Percentiles rank a stretch among this genome's conserved stretches.
These are phyloP conservation scores for Paxillus rubicundulus DNA, from an alignment of 768 basidiomycete genomes.

Conservation along the genomic window DNA sequence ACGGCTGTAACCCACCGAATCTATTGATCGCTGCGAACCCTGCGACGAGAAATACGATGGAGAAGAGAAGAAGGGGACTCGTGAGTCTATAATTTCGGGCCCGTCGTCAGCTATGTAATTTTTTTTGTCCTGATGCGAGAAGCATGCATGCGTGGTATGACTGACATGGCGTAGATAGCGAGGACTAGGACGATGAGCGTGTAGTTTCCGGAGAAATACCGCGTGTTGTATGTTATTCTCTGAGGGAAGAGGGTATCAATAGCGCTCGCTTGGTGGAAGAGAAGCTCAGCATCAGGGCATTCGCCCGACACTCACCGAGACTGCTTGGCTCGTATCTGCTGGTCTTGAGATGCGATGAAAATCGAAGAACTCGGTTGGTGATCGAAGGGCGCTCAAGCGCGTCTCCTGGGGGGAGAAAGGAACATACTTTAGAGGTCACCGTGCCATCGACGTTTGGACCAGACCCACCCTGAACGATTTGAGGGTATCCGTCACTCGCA, in stretches of 20 bases:
- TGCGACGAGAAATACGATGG: conserved; percentile 84
- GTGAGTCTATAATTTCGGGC: conserved; percentile 53
- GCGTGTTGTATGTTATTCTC: conserved; percentile 94
- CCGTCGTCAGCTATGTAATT: no score
- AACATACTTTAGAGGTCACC: background rate
- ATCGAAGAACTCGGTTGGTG: conserved; percentile 81
- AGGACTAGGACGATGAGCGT: conserved; percentile 70
- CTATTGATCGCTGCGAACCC: conserved; percentile 89
- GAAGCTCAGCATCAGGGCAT: background rate
- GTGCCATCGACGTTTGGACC: background rate
- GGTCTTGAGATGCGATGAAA: conserved; percentile 80
- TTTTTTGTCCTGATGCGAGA: no score
- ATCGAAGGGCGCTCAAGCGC: conserved; percentile 69
- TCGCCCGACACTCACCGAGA: conserved; percentile 49
- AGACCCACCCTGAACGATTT: conserved; percentile 65
- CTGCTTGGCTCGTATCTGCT: conserved; percentile 75
- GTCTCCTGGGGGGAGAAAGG: conserved; percentile 56
- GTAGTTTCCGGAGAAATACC: conserved; percentile 92
- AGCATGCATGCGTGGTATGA: conserved; percentile 2
- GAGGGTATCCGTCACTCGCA: conserved; percentile 67
- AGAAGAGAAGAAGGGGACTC: conserved; percentile 77
- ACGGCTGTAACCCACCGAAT: conserved; percentile 59
- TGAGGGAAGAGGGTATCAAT: conserved; percentile 25
- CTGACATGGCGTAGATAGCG: conserved; percentile 85
- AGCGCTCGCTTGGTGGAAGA: background rate